A percentile compares a stretch with the other conserved stretches of the same genome.
phyloP scores from a whole-genome alignment of 2,329 filamentous ascomycete genomes.

The Colletotrichum gloeosporioides region DNA sequence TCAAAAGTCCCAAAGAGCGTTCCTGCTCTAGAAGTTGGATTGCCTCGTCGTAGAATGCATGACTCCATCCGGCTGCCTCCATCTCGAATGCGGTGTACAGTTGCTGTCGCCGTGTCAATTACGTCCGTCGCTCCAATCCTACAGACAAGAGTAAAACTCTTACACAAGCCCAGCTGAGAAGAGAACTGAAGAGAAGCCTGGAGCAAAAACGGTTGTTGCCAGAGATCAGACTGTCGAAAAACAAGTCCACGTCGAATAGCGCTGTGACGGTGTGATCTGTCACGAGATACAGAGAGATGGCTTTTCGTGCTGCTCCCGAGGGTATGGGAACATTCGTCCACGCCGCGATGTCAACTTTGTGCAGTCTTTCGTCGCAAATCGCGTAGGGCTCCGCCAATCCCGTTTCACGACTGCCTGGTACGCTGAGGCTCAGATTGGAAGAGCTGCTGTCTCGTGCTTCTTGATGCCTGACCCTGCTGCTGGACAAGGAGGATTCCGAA shows the following conservation, averaged over 20 bases:
- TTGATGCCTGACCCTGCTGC: not conserved
- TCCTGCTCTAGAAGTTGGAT: not conserved
- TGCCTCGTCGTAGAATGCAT: not conserved
- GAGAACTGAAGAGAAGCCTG: constrained; percentile 28
- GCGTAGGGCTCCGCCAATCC: too few relatives aligned
- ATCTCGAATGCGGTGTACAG: not conserved
- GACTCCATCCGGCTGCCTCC: not conserved
- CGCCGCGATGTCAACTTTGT: not conserved
- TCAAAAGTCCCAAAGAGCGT: not conserved
- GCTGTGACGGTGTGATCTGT: constrained; percentile 35
- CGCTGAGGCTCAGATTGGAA: not conserved
- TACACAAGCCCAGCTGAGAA: constrained; percentile 10
- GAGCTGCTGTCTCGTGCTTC: not conserved
- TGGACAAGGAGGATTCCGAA: not conserved
- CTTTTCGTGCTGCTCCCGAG: not conserved
- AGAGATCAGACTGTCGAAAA: constrained; percentile 30
- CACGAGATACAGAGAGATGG: constrained; percentile 30
- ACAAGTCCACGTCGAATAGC: constrained; percentile 30
- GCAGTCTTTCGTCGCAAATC: not conserved
- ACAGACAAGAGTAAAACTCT: too few relatives aligned
- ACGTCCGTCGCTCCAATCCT: too few relatives aligned
- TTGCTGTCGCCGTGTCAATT: too few relatives aligned
- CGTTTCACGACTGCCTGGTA: not conserved
- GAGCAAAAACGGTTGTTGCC: constrained; percentile 30
- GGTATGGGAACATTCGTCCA: not conserved